Conservation (phyloP, 345 rosid species). For the Lepidium aucheri region DNA sequence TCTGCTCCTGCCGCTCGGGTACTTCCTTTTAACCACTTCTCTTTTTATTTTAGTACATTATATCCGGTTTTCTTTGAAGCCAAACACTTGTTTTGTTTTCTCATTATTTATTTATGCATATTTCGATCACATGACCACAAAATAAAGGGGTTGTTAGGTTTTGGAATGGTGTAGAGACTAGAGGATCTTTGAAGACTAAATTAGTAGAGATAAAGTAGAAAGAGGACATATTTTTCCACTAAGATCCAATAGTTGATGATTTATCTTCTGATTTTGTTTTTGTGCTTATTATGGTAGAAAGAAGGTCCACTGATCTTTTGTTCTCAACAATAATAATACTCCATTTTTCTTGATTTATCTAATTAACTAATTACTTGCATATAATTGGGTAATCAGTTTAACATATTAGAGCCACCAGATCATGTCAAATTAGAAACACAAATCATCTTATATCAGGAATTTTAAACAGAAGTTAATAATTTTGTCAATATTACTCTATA, state of each 20-base stretch:
- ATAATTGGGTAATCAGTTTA: background rate
- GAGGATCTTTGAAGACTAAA: background rate
- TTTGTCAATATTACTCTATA: background rate
- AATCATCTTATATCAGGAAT: too few relatives aligned
- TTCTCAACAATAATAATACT: background rate
- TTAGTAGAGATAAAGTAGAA: background rate
- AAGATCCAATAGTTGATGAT: background rate
- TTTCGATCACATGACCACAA: too few relatives aligned
- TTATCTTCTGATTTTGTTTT: background rate
- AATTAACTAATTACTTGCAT: background rate
- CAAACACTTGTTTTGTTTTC: background rate
- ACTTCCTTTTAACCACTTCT: background rate
- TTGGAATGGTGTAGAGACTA: background rate
- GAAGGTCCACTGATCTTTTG: background rate
- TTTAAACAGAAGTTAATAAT: background rate
- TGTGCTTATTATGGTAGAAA: background rate
- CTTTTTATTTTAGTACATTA: background rate
- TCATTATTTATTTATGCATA: background rate
- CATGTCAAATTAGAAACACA: too few relatives aligned
- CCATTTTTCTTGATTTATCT: background rate
- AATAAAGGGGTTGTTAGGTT: background rate
- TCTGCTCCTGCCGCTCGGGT: constrained; percentile 76
- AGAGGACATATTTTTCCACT: background rate
- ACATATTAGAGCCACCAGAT: constrained; percentile 3
- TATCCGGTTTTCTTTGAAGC: background rate